Evolutionary conservation across 2,329 filamentous ascomycete genomes (phyloP).

Genomic region (Phialophora verrucosa): DNA sequence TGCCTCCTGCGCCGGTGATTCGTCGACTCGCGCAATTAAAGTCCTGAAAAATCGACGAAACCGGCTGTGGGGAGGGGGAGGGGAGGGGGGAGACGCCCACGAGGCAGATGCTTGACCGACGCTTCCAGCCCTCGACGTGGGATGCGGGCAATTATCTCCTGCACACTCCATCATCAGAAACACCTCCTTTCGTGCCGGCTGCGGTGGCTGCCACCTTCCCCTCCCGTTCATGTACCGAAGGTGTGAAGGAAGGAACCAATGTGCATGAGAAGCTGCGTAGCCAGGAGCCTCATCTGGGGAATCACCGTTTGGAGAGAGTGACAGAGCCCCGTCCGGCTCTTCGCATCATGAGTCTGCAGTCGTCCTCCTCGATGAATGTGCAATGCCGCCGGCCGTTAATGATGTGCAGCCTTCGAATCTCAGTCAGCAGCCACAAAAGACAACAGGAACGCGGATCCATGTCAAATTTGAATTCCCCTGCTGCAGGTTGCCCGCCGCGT

Average conservation of each 20-base stretch:
- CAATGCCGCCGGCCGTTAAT: background rate
- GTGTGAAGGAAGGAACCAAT: slow-evolving; percentile 13
- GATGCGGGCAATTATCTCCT: background rate
- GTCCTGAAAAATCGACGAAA: slow-evolving; percentile 17
- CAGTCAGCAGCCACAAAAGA: slow-evolving; percentile 21
- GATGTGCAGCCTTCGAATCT: background rate
- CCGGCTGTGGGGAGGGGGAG: background rate
- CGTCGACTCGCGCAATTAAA: slow-evolving; percentile 22
- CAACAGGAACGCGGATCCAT: slow-evolving; percentile 10
- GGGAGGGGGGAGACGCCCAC: background rate
- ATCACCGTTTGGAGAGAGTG: slow-evolving; percentile 18
- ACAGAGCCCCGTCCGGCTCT: background rate
- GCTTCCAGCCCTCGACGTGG: background rate
- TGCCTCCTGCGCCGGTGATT: slow-evolving; percentile 16
- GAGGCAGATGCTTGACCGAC: background rate
- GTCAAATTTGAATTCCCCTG: slow-evolving; percentile 4
- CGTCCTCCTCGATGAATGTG: background rate
- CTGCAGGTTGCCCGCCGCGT: background rate
- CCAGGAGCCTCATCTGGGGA: slow-evolving; percentile 18
- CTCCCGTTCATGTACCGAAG: slow-evolving; percentile 30
- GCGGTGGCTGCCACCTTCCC: slow-evolving; percentile 11
- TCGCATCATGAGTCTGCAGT: background rate
- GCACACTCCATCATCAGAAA: slow-evolving; percentile 10
- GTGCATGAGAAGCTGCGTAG: background rate
- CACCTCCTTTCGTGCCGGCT: slow-evolving; percentile 12